Base-by-base conservation (phyloP, 345 rosid species). In the Litchi chinensis region DNA sequence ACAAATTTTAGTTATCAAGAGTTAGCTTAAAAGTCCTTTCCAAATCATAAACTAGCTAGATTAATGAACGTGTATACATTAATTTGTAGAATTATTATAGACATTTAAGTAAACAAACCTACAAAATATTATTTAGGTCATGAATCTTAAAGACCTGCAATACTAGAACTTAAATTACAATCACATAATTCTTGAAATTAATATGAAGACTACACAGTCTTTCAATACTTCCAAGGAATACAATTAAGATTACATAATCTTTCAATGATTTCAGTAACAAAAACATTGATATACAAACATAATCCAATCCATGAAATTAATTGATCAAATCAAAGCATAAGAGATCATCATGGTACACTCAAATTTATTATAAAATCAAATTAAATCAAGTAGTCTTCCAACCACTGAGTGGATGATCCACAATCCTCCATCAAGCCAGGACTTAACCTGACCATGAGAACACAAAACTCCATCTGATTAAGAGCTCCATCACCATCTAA, bases 401-500 rank as follows among this genome's bases (percentile, higher is more conserved):
- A 56, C 84, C 82, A 78, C 68, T 79, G 82, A 21, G 77, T 60
- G 12, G 65, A 80, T 26, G 88, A 77, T 50, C 85, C 84, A 65
- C 13, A 60, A 21, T 60, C 65, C 24, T 86, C 85, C 89, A 86
- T 71, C 40, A 89, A 60, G 11, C 86, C 86, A 10, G 94, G 92
- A 69, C 92, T 91, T 81, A 91, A 71, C 81, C 90, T 88, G 46
- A 89, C 80, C 94, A 91, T 91, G 50, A 91, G 90, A 73, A 91
- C 80, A 32, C 94, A 91, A 66, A 91, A 91, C 77, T 91, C 94
- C 88, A 89, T 77, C 82, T 86, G 94, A 76, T 83, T 88, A 19
- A 91, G 83, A 24, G 89, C 91, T 0, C 94, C 94, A 75, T 91
- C 94, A 8, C 94, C 92, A 52, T 91, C 94, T 77, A 88, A 70